Percentiles rank a stretch among this genome's conserved stretches.
Evolutionary conservation across 305 asterid genomes (phyloP).

Genomic region (Solanum hybrid): DNA sequence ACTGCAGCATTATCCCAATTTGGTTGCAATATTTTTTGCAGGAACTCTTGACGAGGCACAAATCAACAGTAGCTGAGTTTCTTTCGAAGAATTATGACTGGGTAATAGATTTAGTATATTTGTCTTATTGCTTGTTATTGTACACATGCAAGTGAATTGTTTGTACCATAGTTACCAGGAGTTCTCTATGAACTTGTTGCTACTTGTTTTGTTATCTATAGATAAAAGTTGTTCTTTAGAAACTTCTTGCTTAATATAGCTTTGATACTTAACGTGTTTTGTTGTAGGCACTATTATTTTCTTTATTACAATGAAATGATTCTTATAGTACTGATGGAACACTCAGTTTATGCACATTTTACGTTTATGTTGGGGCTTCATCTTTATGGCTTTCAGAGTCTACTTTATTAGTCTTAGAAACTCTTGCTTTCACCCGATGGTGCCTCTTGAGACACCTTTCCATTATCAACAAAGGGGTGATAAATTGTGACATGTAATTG

Average conservation of each 20-base stretch:
- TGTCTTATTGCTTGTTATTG: not conserved
- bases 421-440: not conserved
- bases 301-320: not conserved
- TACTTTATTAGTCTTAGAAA: not conserved
- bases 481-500: not conserved
- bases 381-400: not conserved
- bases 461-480: not conserved
- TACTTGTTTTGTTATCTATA: not conserved
- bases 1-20: not conserved
- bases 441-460: not conserved
- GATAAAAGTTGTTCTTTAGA: not conserved
- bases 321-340: not conserved
- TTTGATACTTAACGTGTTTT: not conserved
- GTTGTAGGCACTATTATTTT: not conserved
- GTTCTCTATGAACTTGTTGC: not conserved
- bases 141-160: not conserved
- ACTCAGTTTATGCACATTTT: not conserved
- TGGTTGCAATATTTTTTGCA: not conserved
- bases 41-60: slow-evolving; percentile 16
- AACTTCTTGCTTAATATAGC: not conserved
- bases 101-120: slow-evolving; percentile 3
- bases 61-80: slow-evolving; percentile 15
- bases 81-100: slow-evolving; percentile 16
- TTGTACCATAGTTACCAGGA: not conserved
- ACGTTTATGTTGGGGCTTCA: not conserved